These are phyloP conservation scores for Dissophora globulifera DNA, from an alignment of 192 early-diverging fungal genomes.

Conservation along the genomic window DNA sequence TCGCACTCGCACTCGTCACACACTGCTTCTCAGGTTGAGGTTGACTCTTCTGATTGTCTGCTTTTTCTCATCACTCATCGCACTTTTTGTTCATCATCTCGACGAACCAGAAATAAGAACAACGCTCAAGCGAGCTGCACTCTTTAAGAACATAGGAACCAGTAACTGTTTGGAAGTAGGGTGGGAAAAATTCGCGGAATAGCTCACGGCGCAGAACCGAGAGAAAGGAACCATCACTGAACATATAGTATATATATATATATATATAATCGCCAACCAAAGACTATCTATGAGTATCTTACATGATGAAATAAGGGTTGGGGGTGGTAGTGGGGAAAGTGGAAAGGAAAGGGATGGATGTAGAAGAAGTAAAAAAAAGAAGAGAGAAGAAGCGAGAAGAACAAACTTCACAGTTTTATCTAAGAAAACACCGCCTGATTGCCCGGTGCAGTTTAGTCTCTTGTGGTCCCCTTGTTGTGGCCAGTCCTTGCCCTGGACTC, in stretches of 20 bases:
- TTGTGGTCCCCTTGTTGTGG: too few relatives aligned
- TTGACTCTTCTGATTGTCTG: background rate
- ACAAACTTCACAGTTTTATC: background rate
- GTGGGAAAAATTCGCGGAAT: too few relatives aligned
- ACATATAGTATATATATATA: too few relatives aligned
- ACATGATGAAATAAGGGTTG: slow-evolving; percentile 17
- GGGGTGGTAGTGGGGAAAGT: background rate
- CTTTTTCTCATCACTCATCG: too few relatives aligned
- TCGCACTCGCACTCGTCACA: background rate
- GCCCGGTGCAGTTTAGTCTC: too few relatives aligned
- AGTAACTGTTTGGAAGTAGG: too few relatives aligned
- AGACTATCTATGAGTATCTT: slow-evolving; percentile 2
- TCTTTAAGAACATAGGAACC: too few relatives aligned
- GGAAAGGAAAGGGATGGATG: background rate
- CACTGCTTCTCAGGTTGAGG: background rate
- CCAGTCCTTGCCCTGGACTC: too few relatives aligned
- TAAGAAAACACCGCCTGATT: too few relatives aligned
- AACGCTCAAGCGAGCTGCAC: background rate
- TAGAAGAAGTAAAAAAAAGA: background rate
- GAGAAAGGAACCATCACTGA: too few relatives aligned
- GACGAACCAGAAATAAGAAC: background rate
- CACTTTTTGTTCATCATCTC: too few relatives aligned
- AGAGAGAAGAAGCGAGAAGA: background rate
- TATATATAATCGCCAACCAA: background rate
- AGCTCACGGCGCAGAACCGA: too few relatives aligned